Evolutionary conservation across 2,329 filamentous ascomycete genomes (phyloP), one percentile per base, ranked within the genome.

Genomic region (Neonectria punicea): DNA sequence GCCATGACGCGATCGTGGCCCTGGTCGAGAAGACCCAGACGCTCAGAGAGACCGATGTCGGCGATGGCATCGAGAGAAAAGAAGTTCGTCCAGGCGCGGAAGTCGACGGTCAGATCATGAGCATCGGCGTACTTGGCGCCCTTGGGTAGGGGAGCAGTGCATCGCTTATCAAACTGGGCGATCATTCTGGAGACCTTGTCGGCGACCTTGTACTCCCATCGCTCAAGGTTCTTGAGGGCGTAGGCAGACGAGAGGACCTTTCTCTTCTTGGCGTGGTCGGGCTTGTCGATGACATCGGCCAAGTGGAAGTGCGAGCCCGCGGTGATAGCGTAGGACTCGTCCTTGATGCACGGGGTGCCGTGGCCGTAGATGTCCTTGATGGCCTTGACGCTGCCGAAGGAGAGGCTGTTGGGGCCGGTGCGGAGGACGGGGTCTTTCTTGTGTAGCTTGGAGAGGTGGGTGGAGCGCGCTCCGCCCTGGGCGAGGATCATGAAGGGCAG

Each of bases 1-100:
- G 81, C 83, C 1, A 75, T 77, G n/a, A 81, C 77, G 5, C 78
- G 72, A 66, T 86, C 84, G 59, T 81, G 74, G 1, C 85, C 85
- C 41, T 75, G 72, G 61, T 86, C 85, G 4, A 87, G 78, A 65
- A 87, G 84, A 1, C 84, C 83, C 3, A 87, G 80, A 16, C 78
- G 79, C 64, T 86, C 81, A 0, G 79, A 82, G 1, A 87, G 76
- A 1, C 85, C 86, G 72, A 88, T 88, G 59, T 87, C 84, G 36
- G 82, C 84, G 54, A 87, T 87, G 16, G 84, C 85, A 56, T 88
- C 86, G 3, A 87, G 77, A 0, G 84, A 85, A 72, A 87, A 87
- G 74, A 85, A 86, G 74, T 87, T 87, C 10, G 80, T 83, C 67
- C 69, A 87, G 9, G 78, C 76, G 5, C 84, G 81, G 62, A 83